Evolutionary conservation across 768 basidiomycete genomes (phyloP), one percentile per base, ranked within the genome.

Genomic region (Boletus rubroflammeus): DNA sequence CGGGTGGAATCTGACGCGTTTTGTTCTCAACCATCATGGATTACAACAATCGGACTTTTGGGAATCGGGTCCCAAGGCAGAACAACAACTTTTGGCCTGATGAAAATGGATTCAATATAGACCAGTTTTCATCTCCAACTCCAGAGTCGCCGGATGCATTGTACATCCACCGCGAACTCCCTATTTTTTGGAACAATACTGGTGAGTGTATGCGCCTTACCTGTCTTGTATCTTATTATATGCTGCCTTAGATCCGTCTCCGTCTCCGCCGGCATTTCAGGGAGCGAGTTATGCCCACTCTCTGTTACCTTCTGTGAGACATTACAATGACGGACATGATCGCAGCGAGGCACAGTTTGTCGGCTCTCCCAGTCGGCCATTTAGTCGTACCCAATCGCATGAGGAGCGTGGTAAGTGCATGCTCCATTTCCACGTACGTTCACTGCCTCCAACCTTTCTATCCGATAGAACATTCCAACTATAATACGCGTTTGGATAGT

Each of bases 211-310:
- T 70, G 70, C 63, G 49, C 40, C 19, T 44, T 19, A 13, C 11
- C 9, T 45, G 4, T 28, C 4, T 26, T 29, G 14, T 41, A 31
- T 26, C 44, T 53, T 32, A 3, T 29, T 57, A 35, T 69, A 67
- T 43, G 65, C 69, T 44, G 59, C 59, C n/a, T 70, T 67, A 60
- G 70, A 67, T 10, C 66, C 71, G 10, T 73, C 73, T 26, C 66
- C 73, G 6, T 74, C 72, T 32, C 75, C 72, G 5, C 65, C 69
- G 31, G 70, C 67, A 42, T 70, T 60, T 45, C 60, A 51, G 43
- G 48, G 36, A 25, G 42, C 38, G 32, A 43, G 39, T 46, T 54
- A 56, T 48, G 10, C 45, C 0, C 42, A 45, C 44, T 35, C 52
- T 46, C 49, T 50, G 47, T 48, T 34, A 17, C 48, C 53, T 23